Conservation (phyloP, 2,329 filamentous ascomycete species). For the Hymenoscyphus albidus region DNA sequence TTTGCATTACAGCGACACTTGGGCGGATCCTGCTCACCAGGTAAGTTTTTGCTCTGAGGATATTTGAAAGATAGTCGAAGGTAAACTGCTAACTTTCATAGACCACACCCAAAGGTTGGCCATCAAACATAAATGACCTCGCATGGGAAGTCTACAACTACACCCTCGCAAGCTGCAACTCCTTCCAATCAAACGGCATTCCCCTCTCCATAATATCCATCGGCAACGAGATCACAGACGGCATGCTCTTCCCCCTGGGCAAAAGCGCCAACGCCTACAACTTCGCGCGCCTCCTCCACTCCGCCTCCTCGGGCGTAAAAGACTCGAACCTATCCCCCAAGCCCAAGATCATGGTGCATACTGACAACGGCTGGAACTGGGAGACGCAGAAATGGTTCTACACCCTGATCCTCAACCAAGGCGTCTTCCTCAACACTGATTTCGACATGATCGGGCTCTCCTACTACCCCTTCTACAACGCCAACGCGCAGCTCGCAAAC, state of each 20-base stretch:
- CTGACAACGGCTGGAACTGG: slow-evolving; percentile 75
- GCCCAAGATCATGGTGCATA: slow-evolving; percentile 69
- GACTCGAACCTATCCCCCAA: slow-evolving; percentile 53
- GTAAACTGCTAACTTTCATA: slow-evolving; percentile 20
- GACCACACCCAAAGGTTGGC: slow-evolving; percentile 60
- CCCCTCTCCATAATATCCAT: slow-evolving; percentile 62
- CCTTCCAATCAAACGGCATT: slow-evolving; percentile 53
- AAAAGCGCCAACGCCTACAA: slow-evolving; percentile 52
- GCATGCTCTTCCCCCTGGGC: slow-evolving; percentile 64
- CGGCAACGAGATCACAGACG: slow-evolving; percentile 68
- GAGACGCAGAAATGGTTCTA: slow-evolving; percentile 59
- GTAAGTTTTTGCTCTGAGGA: slow-evolving; percentile 25
- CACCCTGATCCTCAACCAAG: slow-evolving; percentile 50
- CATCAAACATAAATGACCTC: slow-evolving; percentile 53
- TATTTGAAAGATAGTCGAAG: slow-evolving; percentile 1
- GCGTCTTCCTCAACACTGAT: slow-evolving; percentile 48
- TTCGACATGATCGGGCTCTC: slow-evolving; percentile 71
- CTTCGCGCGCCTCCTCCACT: slow-evolving; percentile 60
- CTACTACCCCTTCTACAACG: slow-evolving; percentile 70
- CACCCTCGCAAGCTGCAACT: slow-evolving; percentile 57
- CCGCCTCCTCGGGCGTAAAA: slow-evolving; percentile 60
- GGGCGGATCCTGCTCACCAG: slow-evolving; percentile 66
- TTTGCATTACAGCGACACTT: slow-evolving; percentile 65
- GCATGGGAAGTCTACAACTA: slow-evolving; percentile 65
- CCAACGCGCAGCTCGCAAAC: slow-evolving; percentile 53